Base-by-base conservation (phyloP, 2,329 filamentous ascomycete species). In the Diplodia sapinea region DNA sequence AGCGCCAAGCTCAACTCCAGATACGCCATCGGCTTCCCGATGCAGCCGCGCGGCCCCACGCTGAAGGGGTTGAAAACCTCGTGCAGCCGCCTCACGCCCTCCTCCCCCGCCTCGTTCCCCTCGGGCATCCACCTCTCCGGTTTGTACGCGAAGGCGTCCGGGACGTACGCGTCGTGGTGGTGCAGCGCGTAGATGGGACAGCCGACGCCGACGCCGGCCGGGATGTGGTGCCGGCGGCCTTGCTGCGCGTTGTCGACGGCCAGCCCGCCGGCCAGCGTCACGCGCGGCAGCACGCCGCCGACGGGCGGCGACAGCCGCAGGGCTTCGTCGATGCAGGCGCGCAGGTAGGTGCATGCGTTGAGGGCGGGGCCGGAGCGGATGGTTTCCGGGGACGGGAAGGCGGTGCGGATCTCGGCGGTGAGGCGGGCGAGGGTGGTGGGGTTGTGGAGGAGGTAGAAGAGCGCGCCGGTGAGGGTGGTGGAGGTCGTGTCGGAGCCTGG, bases 21-120 rank as follows among this genome's bases (percentile, higher is more conserved):
- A 72, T 91, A 90, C 2, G 89, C 89, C 56, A 91, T 78, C 0
- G 85, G 85, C 82, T 91, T 92, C 0, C 90, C 90, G 67, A 92
- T 91, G 74, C 90, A 93, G 1, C 89, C 89, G 12, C 90, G 80
- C 0, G 89, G 87, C 0, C 90, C 90, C 68, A 92, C 81, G 55
- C 86, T 88, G 72, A 93, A 93, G 1, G 92, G 90, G 70, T 89
- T 92, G 78, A 91, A 94, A 4, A 67, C 65, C 17, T n/a, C 49
- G 9, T 49, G 55, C 47, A 62, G 20, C 23, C 31, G 23, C 8
- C 23, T 36, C 12, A 62, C 65, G 1, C n/a, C 56, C 26, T 20
- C 23, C 29, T 61, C 49, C 17, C 33, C 55, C 11, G n/a, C 11
- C 33, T 36, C 33, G 0, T 43, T 47, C 56, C 47, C 65, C 4